Evolutionary conservation across 2,329 filamentous ascomycete genomes (phyloP).

Genomic region (Grosmannia clavigera): DNA sequence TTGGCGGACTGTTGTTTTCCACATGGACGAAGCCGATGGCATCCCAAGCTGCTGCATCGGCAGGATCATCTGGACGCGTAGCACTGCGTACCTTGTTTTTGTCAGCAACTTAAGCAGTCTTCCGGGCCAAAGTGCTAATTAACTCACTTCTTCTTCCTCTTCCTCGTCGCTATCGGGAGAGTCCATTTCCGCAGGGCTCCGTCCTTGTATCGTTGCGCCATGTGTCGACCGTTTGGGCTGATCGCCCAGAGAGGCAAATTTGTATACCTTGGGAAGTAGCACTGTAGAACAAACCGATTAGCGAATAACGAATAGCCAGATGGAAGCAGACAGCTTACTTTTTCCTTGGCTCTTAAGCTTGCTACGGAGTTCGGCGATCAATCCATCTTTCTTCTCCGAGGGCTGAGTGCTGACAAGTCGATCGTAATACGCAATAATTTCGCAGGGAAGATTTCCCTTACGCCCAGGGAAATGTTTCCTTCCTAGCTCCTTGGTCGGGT

Average conservation of each 20-base stretch:
- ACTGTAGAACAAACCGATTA: neutral
- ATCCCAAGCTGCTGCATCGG: slow-evolving; percentile 40
- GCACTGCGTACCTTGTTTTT: slow-evolving; percentile 24
- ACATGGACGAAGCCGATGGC: slow-evolving; percentile 36
- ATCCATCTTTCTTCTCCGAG: slow-evolving; percentile 8
- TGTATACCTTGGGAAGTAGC: slow-evolving; percentile 13
- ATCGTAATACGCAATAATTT: slow-evolving; percentile 12
- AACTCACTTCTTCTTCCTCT: slow-evolving; percentile 7
- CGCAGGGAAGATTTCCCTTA: slow-evolving; percentile 9
- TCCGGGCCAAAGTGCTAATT: neutral
- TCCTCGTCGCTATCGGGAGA: slow-evolving; percentile 9
- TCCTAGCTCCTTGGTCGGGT: slow-evolving; percentile 12
- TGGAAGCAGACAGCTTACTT: neutral
- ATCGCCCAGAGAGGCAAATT: slow-evolving; percentile 10
- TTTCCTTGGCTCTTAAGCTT: slow-evolving; percentile 11
- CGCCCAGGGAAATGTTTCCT: slow-evolving; percentile 11
- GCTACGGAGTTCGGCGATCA: slow-evolving; percentile 10
- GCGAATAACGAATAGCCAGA: neutral
- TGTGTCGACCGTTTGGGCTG: slow-evolving; percentile 2
- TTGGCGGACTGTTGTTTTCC: slow-evolving; percentile 21
- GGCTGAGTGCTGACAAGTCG: slow-evolving; percentile 7
- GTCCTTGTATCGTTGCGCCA: neutral
- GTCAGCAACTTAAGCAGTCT: neutral
- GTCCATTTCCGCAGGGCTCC: slow-evolving; percentile 4
- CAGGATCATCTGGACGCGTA: slow-evolving; percentile 30